These are phyloP conservation scores for Xerocomus spinulosus DNA, from an alignment of 768 basidiomycete species.

Conservation along the genomic window DNA sequence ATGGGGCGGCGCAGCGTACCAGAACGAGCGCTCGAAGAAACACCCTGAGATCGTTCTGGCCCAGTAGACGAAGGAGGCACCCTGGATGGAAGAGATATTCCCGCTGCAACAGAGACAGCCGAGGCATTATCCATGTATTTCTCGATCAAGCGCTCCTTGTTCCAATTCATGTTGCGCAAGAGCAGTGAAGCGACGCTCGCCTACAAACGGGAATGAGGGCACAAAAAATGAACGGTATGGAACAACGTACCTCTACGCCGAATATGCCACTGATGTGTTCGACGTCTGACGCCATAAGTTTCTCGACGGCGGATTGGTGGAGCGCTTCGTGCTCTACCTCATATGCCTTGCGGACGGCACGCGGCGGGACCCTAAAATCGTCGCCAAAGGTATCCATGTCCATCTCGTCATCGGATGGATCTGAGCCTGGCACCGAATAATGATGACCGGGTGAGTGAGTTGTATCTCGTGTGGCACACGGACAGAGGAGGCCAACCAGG, in stretches of 20 bases:
- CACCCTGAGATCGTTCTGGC: slow-evolving; percentile 32
- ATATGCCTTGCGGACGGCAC: slow-evolving; percentile 63
- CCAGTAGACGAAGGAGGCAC: slow-evolving; percentile 23
- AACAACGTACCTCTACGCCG: slow-evolving; percentile 74
- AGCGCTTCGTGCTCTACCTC: slow-evolving; percentile 84
- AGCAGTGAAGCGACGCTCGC: slow-evolving; percentile 67
- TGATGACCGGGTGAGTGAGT: slow-evolving; percentile 18
- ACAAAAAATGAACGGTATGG: neutral
- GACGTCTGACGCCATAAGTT: slow-evolving; percentile 70
- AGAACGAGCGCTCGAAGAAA: slow-evolving; percentile 23
- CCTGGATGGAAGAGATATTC: slow-evolving; percentile 44
- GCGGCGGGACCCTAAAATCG: slow-evolving; percentile 55
- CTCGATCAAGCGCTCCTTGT: slow-evolving; percentile 93
- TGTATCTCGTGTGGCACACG: slow-evolving; percentile 16
- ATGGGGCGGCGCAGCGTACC: slow-evolving; percentile 25
- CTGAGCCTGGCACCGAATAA: slow-evolving; percentile 31
- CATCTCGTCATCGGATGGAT: slow-evolving; percentile 56
- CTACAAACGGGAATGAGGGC: slow-evolving; percentile 35
- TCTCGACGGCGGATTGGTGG: slow-evolving; percentile 67
- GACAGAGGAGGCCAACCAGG: slow-evolving; percentile 13
- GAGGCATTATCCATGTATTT: slow-evolving; percentile 93
- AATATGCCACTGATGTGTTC: slow-evolving; percentile 87
- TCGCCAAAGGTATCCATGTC: slow-evolving; percentile 64
- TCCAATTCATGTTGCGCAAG: slow-evolving; percentile 85
- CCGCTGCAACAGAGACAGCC: slow-evolving; percentile 67